Evolutionary conservation across 495 filamentous ascomycete genomes (phyloP).

Genomic region (Saxophila tyrrhenica): DNA sequence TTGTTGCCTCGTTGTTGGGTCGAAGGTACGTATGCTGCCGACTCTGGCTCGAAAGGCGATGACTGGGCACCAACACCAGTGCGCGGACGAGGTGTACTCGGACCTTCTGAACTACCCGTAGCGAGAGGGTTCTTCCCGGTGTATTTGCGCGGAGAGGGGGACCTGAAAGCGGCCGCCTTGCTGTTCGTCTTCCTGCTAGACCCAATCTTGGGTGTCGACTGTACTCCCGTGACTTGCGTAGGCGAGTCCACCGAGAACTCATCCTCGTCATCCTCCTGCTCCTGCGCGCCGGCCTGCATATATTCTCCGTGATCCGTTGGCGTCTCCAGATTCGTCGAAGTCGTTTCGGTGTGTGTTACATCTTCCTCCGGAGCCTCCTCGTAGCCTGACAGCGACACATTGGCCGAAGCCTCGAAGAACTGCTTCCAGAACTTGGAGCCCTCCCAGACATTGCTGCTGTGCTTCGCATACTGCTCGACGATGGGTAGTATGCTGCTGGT

Average conservation of each 20-base stretch:
- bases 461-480: slow-evolving; percentile 92
- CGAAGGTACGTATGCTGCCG: slow-evolving; percentile 18
- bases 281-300: slow-evolving; percentile 1
- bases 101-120: slow-evolving; percentile 35
- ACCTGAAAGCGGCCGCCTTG: slow-evolving; percentile 4
- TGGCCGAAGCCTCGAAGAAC: slow-evolving; percentile 97
- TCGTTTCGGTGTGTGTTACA: slow-evolving; percentile 36
- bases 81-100: slow-evolving; percentile 35
- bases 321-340: slow-evolving; percentile 17
- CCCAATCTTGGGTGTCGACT: slow-evolving; percentile 23
- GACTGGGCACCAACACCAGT: slow-evolving; percentile 9
- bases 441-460: slow-evolving; percentile 91
- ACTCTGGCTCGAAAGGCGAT: slow-evolving; percentile 29
- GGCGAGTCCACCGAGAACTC: slow-evolving; percentile 21
- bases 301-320: slow-evolving; percentile 9
- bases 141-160: slow-evolving; percentile 19
- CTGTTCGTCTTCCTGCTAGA: slow-evolving; percentile 8
- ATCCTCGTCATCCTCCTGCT: slow-evolving; percentile 17
- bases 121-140: slow-evolving; percentile 21
- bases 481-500: slow-evolving; percentile 86
- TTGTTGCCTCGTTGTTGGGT: slow-evolving; percentile 25
- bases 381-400: slow-evolving; percentile 93
- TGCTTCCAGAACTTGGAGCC: slow-evolving; percentile 99
- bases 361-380: slow-evolving; percentile 58
- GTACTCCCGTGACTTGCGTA: slow-evolving; percentile 32